Conservation (phyloP, 306 rosid genomes). For the Castanopsis chinensis region DNA sequence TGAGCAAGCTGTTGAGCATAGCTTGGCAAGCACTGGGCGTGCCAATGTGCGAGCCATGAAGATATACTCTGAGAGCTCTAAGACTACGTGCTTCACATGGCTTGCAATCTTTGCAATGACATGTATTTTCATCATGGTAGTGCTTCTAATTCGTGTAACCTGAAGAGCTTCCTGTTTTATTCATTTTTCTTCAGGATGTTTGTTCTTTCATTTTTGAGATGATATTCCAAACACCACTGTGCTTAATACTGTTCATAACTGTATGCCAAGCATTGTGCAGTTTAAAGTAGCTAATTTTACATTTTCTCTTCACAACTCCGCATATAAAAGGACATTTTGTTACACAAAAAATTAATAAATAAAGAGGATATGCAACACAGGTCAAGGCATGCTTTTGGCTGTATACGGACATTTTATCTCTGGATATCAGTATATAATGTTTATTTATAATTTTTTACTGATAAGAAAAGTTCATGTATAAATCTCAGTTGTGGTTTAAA, state of each 20-base stretch:
- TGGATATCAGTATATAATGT: too few relatives aligned
- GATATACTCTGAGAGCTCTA: slow-evolving; percentile 66
- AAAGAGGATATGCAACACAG: too few relatives aligned
- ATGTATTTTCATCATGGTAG: slow-evolving; percentile 77
- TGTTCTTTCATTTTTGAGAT: neutral
- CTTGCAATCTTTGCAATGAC: slow-evolving; percentile 66
- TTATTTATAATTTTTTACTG: too few relatives aligned
- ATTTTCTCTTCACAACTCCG: neutral
- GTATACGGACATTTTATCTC: too few relatives aligned
- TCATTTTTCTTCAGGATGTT: neutral
- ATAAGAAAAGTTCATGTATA: too few relatives aligned
- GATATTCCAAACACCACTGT: neutral
- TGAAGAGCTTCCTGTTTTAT: slow-evolving; percentile 5
- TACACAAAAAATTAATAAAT: too few relatives aligned
- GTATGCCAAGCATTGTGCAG: neutral
- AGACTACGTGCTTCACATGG: slow-evolving; percentile 87
- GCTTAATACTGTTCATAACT: neutral
- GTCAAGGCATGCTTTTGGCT: too few relatives aligned
- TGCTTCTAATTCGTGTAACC: slow-evolving; percentile 83
- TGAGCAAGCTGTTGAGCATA: slow-evolving; percentile 76
- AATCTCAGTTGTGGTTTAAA: too few relatives aligned
- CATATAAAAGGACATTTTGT: too few relatives aligned
- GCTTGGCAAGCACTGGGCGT: slow-evolving; percentile 88
- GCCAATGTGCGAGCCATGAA: slow-evolving; percentile 63
- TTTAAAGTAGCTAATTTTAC: neutral